Conservation (phyloP, 1,284 basidiomycete genomes). For the Irpex sp. region DNA sequence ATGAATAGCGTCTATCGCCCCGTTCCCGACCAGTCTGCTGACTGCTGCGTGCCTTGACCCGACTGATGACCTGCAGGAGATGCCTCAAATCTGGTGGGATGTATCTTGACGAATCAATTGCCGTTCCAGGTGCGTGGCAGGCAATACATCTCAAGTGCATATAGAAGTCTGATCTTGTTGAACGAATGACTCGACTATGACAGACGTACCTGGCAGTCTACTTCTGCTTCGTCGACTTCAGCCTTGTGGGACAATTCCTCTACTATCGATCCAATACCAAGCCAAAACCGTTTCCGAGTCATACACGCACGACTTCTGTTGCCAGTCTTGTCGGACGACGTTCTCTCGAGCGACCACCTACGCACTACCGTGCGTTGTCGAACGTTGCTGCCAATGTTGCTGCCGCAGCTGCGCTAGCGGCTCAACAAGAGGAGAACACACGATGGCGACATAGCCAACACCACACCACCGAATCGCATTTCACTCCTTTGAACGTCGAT, state of each 20-base stretch:
- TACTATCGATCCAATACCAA: constrained; percentile 53
- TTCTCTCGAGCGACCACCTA: constrained; percentile 45
- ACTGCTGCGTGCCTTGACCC: background rate
- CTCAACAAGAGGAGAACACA: constrained; percentile 47
- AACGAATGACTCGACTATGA: constrained; percentile 9
- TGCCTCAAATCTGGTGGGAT: constrained; percentile 85
- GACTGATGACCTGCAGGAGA: constrained; percentile 57
- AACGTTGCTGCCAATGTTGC: constrained; percentile 66
- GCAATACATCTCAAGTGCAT: constrained; percentile 1
- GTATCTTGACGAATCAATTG: constrained; percentile 87
- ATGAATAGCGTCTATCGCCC: constrained; percentile 1
- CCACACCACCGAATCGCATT: constrained; percentile 14
- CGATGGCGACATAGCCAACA: constrained; percentile 21
- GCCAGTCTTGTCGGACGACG: constrained; percentile 39
- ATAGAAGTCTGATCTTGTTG: constrained; percentile 6
- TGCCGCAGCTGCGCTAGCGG: constrained; percentile 59
- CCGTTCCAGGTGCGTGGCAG: constrained; percentile 79
- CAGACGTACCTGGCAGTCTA: constrained; percentile 88
- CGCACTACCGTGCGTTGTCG: constrained; percentile 66
- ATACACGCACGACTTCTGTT: constrained; percentile 40
- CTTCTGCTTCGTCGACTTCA: constrained; percentile 78
- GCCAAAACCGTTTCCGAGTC: constrained; percentile 33
- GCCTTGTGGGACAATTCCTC: constrained; percentile 73
- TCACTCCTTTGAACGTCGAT: constrained; percentile 4
- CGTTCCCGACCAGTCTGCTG: constrained; percentile 1